These are phyloP conservation scores for Solanum piurae DNA, from an alignment of 257 asterid species.

Conservation along the genomic window DNA sequence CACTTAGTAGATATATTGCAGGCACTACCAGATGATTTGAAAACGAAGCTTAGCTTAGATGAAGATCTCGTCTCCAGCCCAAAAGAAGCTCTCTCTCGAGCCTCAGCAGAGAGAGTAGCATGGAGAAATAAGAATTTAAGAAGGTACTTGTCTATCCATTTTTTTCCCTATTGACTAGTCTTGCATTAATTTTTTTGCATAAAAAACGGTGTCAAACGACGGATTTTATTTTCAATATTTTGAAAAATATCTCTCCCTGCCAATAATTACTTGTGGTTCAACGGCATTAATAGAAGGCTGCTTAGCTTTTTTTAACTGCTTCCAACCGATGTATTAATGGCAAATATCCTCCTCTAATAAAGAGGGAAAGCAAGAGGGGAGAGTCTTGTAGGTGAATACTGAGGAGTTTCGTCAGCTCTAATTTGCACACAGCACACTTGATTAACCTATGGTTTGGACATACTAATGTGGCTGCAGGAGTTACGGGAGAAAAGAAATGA, in stretches of 20 bases:
- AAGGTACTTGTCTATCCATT: conserved; percentile 27
- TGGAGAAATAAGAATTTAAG: conserved; percentile 46
- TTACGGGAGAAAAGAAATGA: neutral
- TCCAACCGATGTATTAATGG: neutral
- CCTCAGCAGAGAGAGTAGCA: conserved; percentile 55
- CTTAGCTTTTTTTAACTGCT: neutral
- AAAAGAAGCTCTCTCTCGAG: conserved; percentile 73
- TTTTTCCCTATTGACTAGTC: neutral
- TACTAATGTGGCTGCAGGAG: neutral
- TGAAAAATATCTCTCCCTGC: neutral
- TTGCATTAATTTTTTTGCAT: neutral
- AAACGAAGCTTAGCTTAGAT: conserved; percentile 80
- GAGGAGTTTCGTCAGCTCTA: neutral
- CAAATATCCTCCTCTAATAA: neutral
- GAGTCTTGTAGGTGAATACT: neutral
- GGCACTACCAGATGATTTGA: conserved; percentile 96
- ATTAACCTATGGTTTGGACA: neutral
- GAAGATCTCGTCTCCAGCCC: conserved; percentile 85
- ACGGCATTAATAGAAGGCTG: neutral
- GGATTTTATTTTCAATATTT: neutral
- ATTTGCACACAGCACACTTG: neutral
- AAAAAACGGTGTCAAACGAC: neutral
- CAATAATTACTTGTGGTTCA: neutral
- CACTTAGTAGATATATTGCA: conserved; percentile 26
- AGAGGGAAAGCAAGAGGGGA: neutral